Base-by-base conservation (phyloP, 495 filamentous ascomycete species). In the Sphaerosporella brunnea region DNA sequence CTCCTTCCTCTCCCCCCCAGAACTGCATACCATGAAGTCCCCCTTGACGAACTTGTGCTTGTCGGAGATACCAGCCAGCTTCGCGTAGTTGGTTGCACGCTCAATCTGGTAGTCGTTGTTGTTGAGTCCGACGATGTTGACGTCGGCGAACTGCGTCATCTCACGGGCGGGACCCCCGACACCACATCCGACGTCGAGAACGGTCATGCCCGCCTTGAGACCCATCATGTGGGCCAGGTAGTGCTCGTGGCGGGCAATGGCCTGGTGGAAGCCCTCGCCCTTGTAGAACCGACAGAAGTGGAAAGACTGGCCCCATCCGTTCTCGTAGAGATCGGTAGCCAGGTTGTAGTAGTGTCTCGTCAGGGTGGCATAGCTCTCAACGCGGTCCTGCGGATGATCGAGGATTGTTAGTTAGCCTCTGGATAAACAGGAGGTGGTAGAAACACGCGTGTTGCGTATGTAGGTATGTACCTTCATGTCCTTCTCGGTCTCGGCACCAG, bases 21-120 rank as follows among this genome's bases (percentile, higher is more conserved):
- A 44, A 24, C 2, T 30, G 24, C n/a, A 49, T 65, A 80, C 78
- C 88, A 95, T 96, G 68, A 96, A 97, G 58, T 96, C 92, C 38
- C 90, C 88, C 75, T 96, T 95, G 51, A 84, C 79, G 54, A 85
- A 96, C 58, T 72, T 75, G 60, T 60, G 56, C 69, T 93, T 84
- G 56, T 84, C 61, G 2, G 78, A 73, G 28, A 96, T 69, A 45
- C 82, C 82, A 62, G 93, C 84, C 58, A 79, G 78, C 43, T 72
- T 64, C 13, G 86, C 84, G 63, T 96, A 95, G 36, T 72, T 72
- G 19, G 79, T 88, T 4, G 90, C 92, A 42, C 90, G 82, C 65
- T 95, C 75, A 62, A 97, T 96, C 68, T 97, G 90, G 73, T 96
- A 96, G 69, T 95, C 88, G 69, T 96, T 97, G 78, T 96, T 97